phyloP scores from a whole-genome alignment of 106 monocot species.

The Vanilla planifolia region DNA sequence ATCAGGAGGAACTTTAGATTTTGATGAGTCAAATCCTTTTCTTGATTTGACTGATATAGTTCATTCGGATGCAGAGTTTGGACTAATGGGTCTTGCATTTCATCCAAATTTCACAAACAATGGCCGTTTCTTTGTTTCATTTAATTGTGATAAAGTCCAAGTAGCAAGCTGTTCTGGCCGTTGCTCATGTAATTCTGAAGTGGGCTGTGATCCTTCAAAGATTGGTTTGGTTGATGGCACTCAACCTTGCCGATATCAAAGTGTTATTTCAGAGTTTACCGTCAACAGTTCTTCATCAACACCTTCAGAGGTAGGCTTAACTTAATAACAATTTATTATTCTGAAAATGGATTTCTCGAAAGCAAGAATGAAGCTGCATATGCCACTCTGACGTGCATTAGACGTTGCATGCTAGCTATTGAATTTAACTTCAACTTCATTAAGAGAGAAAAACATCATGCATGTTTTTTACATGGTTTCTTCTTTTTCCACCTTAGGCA shows the following conservation, averaged over 20 bases:
- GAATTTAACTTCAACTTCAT: too few species aligned
- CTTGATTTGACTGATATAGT: conserved; percentile 76
- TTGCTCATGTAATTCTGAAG: conserved; percentile 87
- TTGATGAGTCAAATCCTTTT: conserved; percentile 59
- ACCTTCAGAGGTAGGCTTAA: conserved; percentile 55
- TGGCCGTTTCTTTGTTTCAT: conserved; percentile 65
- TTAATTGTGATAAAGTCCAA: conserved; percentile 53
- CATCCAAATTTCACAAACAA: conserved; percentile 74
- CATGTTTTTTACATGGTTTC: not conserved
- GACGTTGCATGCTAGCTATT: too few species aligned
- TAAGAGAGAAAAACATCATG: too few species aligned
- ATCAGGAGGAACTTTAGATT: conserved; percentile 39
- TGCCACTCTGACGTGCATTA: too few species aligned
- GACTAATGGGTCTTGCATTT: conserved; percentile 70
- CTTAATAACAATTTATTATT: not conserved
- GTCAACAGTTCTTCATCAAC: conserved; percentile 42
- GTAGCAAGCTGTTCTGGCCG: conserved; percentile 61
- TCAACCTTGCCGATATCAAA: conserved; percentile 72
- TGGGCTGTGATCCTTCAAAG: conserved; percentile 73
- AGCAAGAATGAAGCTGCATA: too few species aligned
- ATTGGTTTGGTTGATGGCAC: conserved; percentile 29
- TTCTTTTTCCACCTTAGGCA: conserved; percentile 28
- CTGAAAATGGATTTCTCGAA: too few species aligned
- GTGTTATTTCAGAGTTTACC: conserved; percentile 62
- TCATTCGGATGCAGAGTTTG: conserved; percentile 42